Evolutionary conservation across 495 filamentous ascomycete genomes (phyloP).

Genomic region (Tuber melanosporum): DNA sequence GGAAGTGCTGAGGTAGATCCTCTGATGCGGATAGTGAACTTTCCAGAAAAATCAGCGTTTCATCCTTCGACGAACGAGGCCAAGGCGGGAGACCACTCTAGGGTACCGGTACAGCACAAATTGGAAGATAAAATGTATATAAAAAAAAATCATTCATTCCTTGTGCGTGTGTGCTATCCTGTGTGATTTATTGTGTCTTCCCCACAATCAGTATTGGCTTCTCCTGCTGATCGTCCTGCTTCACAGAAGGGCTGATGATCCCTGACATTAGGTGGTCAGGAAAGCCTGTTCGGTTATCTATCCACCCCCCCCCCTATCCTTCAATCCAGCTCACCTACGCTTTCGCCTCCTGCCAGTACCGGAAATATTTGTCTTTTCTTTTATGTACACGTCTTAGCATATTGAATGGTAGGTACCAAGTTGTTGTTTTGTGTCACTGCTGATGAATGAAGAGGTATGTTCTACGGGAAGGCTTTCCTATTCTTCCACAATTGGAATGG

Average conservation of each 20-base stretch:
- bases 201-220: constrained; percentile 29
- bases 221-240: constrained; percentile 26
- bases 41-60: constrained; percentile 2
- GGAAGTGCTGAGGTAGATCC: neutral
- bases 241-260: constrained; percentile 21
- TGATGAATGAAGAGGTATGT: constrained; percentile 7
- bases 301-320: constrained; percentile 21
- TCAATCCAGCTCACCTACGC: constrained; percentile 23
- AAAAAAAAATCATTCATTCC: constrained; percentile 20
- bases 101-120: constrained; percentile 10
- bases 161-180: constrained; percentile 28
- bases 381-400: constrained; percentile 17
- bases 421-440: constrained; percentile 11
- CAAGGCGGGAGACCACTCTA: constrained; percentile 18
- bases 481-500: constrained; percentile 5
- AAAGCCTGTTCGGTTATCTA: constrained; percentile 35
- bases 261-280: constrained; percentile 21
- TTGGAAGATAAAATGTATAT: neutral
- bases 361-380: constrained; percentile 28
- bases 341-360: constrained; percentile 6
- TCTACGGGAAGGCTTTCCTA: constrained; percentile 9
- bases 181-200: constrained; percentile 33
- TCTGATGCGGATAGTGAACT: neutral
- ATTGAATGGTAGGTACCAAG: constrained; percentile 25
- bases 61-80: constrained; percentile 24